Conservation (phyloP, 192 early-diverging fungal species). For the Umbelopsis sp. region DNA sequence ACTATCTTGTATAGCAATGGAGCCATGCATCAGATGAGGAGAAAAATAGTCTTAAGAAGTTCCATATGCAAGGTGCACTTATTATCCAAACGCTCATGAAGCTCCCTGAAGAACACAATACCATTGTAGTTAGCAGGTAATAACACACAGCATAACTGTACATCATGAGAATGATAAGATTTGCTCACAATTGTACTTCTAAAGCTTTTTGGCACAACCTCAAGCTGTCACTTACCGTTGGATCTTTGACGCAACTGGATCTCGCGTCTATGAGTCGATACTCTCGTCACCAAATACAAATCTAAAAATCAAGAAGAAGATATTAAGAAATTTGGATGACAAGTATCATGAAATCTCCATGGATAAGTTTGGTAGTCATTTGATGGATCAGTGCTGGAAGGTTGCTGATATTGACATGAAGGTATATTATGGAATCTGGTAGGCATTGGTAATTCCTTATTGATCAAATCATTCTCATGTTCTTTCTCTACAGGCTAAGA, state of each 20-base stretch:
- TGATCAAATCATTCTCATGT: neutral
- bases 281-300: slow-evolving; percentile 57
- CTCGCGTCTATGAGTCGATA: slow-evolving; percentile 73
- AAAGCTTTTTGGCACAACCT: slow-evolving; percentile 60
- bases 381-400: slow-evolving; percentile 80
- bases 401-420: slow-evolving; percentile 73
- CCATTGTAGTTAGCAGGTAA: slow-evolving; percentile 53
- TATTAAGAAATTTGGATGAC: slow-evolving; percentile 59
- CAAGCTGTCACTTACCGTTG: slow-evolving; percentile 51
- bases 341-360: slow-evolving; percentile 60
- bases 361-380: slow-evolving; percentile 77
- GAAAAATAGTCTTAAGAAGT: slow-evolving; percentile 46
- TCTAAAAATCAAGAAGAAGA: slow-evolving; percentile 65
- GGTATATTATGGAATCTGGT: slow-evolving; percentile 21
- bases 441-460: neutral
- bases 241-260: slow-evolving; percentile 69
- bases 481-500: slow-evolving; percentile 51
- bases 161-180: neutral
- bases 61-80: slow-evolving; percentile 68
- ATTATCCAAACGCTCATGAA: slow-evolving; percentile 65
- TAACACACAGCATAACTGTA: neutral
- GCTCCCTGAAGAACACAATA: slow-evolving; percentile 61
- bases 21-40: slow-evolving; percentile 31
- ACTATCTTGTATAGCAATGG: slow-evolving; percentile 23
- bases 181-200: neutral